phyloP scores from a whole-genome alignment of 2,329 filamentous ascomycete genomes.

The Septoria petroselini region DNA sequence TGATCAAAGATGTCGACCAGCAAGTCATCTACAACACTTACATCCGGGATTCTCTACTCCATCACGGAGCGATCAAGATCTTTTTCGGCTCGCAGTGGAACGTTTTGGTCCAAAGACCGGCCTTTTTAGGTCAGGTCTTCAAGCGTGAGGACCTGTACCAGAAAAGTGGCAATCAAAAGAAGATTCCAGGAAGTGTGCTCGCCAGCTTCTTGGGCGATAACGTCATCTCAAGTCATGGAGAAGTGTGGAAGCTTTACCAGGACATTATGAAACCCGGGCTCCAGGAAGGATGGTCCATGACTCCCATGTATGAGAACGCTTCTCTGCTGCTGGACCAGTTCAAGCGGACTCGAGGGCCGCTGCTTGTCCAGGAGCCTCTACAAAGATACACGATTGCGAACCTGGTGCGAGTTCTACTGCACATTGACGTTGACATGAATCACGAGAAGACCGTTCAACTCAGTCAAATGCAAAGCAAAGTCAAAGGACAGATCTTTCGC shows the following conservation, averaged over 20 bases:
- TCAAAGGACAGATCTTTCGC: constrained; percentile 8
- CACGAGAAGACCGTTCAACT: constrained; percentile 1
- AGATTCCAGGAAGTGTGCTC: constrained; percentile 12
- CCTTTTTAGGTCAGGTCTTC: constrained; percentile 6
- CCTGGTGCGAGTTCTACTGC: neutral
- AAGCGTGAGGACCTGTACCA: constrained; percentile 6
- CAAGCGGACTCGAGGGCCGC: neutral
- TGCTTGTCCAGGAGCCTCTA: neutral
- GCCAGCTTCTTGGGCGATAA: constrained; percentile 14
- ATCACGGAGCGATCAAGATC: constrained; percentile 13
- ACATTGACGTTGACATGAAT: constrained; percentile 4
- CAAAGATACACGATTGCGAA: constrained; percentile 11
- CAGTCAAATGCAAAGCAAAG: constrained; percentile 3
- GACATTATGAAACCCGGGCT: constrained; percentile 14
- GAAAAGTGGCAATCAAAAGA: constrained; percentile 12
- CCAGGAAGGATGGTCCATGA: neutral
- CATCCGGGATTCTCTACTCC: neutral
- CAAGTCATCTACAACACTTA: constrained; percentile 4
- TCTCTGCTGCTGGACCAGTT: neutral
- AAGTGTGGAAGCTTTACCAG: neutral
- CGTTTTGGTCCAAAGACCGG: constrained; percentile 4
- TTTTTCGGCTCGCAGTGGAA: constrained; percentile 14
- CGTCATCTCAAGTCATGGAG: constrained; percentile 11
- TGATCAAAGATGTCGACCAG: constrained; percentile 8
- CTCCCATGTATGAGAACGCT: constrained; percentile 1